Percentiles rank a stretch among this genome's conserved stretches.
phyloP scores from a whole-genome alignment of 495 filamentous ascomycete species.

The Terfezia claveryi region DNA sequence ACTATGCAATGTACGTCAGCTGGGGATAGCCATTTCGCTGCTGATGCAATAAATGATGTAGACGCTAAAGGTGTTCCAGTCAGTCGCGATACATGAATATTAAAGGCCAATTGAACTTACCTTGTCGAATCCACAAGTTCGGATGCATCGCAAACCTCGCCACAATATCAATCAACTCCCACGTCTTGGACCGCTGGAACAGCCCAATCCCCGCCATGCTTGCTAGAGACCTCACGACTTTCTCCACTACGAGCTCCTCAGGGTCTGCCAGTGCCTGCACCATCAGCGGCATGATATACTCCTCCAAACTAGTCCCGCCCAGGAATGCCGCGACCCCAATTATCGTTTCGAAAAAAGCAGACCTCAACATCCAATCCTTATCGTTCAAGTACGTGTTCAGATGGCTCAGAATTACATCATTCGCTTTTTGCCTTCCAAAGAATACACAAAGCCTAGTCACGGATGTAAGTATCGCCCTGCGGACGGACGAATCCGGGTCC shows the following conservation, averaged over 20 bases:
- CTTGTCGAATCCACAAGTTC: conserved; percentile 79
- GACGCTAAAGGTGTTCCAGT: conserved; percentile 27
- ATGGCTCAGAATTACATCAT: conserved; percentile 84
- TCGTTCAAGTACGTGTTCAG: conserved; percentile 97
- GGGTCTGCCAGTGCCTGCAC: conserved; percentile 87
- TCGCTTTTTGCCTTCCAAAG: conserved; percentile 71
- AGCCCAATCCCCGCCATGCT: conserved; percentile 73
- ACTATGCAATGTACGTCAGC: conserved; percentile 72
- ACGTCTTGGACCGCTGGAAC: conserved; percentile 60
- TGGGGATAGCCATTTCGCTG: conserved; percentile 50
- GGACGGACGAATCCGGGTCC: conserved; percentile 68
- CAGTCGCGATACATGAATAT: not conserved
- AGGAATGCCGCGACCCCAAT: conserved; percentile 82
- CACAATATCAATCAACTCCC: conserved; percentile 65
- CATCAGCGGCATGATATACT: conserved; percentile 92
- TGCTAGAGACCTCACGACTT: conserved; percentile 70
- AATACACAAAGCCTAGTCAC: conserved; percentile 86
- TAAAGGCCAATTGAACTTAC: not conserved
- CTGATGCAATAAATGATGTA: conserved; percentile 55
- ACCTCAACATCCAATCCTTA: conserved; percentile 86
- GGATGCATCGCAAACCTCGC: conserved; percentile 78
- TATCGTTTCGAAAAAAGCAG: conserved; percentile 87
- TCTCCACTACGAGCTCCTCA: conserved; percentile 87
- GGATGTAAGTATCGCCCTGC: conserved; percentile 79
- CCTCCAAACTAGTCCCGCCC: conserved; percentile 69